These are phyloP conservation scores for Stellera chamaejasme DNA, from an alignment of 345 rosid species.

Conservation along the genomic window DNA sequence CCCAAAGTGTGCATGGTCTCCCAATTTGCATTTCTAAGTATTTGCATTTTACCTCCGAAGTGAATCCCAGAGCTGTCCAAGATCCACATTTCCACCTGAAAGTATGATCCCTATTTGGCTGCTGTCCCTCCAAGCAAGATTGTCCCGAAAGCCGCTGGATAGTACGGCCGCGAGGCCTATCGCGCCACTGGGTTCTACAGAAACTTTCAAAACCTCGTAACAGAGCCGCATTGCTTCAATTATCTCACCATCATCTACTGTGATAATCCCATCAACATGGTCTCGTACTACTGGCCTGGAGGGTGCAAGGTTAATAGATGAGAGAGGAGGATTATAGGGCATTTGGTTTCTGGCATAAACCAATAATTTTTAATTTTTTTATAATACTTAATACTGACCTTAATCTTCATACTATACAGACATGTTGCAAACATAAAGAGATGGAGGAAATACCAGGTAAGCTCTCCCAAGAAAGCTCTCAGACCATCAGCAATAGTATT, in stretches of 20 bases:
- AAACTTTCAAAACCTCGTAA: conserved; percentile 73
- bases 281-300: conserved; percentile 80
- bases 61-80: conserved; percentile 64
- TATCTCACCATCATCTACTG: conserved; percentile 61
- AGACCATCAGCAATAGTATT: conserved; percentile 86
- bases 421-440: no score
- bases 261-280: conserved; percentile 59
- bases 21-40: no score
- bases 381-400: no score
- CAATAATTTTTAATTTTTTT: neutral
- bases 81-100: conserved; percentile 87
- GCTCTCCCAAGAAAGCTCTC: conserved; percentile 70
- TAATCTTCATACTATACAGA: no score
- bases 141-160: conserved; percentile 45
- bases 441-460: conserved; percentile 51
- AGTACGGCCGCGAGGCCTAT: conserved; percentile 90
- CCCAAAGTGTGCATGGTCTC: no score
- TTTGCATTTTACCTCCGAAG: conserved; percentile 18
- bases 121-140: conserved; percentile 49
- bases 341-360: neutral
- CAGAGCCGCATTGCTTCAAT: conserved; percentile 81
- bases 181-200: conserved; percentile 91
- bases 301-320: neutral
- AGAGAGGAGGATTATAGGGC: neutral
- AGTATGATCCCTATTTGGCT: conserved; percentile 53